Conservation (phyloP, 257 asterid genomes). For the Paraleonurus japonicus region DNA sequence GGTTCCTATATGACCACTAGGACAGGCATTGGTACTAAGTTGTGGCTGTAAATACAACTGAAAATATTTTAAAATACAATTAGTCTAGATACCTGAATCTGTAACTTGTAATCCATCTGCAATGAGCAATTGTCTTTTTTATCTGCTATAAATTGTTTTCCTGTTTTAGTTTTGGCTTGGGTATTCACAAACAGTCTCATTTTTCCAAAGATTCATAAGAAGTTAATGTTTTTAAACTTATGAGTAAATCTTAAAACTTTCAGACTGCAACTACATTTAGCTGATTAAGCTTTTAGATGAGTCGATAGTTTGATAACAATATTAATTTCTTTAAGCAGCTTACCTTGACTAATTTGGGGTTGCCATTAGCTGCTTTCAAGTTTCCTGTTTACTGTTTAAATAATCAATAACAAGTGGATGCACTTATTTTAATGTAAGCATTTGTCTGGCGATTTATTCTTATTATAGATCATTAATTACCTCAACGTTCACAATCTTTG, state of each 20-base stretch:
- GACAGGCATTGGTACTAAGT: not conserved
- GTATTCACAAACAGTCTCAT: not conserved
- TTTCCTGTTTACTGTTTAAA: not conserved
- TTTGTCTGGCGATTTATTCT: not conserved
- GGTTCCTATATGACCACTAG: not conserved
- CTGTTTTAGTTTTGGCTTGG: not conserved
- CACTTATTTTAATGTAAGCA: not conserved
- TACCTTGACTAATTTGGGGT: not conserved
- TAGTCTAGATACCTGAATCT: not conserved
- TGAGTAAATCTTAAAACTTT: not conserved
- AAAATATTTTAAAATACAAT: not conserved
- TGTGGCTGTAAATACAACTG: not conserved
- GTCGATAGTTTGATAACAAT: not conserved
- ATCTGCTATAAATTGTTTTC: not conserved
- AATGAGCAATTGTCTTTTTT: not conserved
- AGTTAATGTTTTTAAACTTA: not conserved
- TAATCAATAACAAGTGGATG: not conserved
- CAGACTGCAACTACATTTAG: not conserved
- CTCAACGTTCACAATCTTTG: constrained; percentile 1
- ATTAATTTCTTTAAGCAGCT: not conserved
- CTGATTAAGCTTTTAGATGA: not conserved
- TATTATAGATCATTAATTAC: not conserved
- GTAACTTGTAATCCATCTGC: not conserved
- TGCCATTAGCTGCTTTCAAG: not conserved
- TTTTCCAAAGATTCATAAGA: not conserved